phyloP scores from a whole-genome alignment of 257 asterid species.

The Craterostigma plantagineum region DNA sequence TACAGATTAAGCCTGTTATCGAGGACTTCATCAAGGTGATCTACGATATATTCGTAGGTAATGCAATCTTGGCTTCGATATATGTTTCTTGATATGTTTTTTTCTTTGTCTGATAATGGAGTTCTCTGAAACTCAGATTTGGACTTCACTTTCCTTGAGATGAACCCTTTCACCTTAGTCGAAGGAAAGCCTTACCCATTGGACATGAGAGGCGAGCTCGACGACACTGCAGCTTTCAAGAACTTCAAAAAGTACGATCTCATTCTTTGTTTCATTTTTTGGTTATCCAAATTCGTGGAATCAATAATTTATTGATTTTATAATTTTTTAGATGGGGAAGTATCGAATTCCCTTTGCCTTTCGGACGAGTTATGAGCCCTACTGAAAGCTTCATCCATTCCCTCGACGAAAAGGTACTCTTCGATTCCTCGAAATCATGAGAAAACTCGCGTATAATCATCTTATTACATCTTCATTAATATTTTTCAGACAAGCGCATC shows the following conservation, averaged over 20 bases:
- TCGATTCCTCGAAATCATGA: not conserved
- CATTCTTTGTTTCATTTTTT: constrained; percentile 3
- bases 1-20: constrained; percentile 60
- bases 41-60: constrained; percentile 53
- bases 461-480: constrained; percentile 1
- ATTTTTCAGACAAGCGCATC: constrained; percentile 90
- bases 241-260: constrained; percentile 71
- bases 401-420: constrained; percentile 74
- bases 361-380: constrained; percentile 84
- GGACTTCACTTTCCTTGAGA: constrained; percentile 92
- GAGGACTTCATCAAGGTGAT: constrained; percentile 61
- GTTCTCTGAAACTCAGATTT: constrained; percentile 28
- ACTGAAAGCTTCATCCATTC: constrained; percentile 73
- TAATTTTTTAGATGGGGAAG: constrained; percentile 67
- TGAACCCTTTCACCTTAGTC: constrained; percentile 90
- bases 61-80: not conserved
- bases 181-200: constrained; percentile 85
- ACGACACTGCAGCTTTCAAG: constrained; percentile 91
- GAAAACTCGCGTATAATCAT: not conserved
- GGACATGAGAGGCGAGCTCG: constrained; percentile 98
- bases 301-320: constrained; percentile 6
- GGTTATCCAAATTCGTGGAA: not conserved
- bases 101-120: not conserved
- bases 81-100: not conserved
- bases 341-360: constrained; percentile 83